These are phyloP conservation scores for Solanum peruvianum DNA, from an alignment of 257 asterid species.

Conservation along the genomic window DNA sequence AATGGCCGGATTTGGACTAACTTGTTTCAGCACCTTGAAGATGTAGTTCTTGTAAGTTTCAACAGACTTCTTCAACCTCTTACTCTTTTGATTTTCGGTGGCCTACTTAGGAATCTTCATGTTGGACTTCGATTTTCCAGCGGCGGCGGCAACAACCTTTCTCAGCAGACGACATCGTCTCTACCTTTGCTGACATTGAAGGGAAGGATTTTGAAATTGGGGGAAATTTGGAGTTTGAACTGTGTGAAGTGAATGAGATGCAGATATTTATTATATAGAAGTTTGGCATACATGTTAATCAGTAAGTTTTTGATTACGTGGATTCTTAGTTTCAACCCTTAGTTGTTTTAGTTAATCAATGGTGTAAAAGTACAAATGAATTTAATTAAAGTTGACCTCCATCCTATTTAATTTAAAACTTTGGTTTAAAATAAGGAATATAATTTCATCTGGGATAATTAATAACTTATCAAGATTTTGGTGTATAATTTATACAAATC, in stretches of 20 bases:
- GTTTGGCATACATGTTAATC: not conserved
- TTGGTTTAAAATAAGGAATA: too few relatives aligned
- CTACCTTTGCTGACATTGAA: not conserved
- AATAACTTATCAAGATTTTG: not conserved
- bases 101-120: not conserved
- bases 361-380: not conserved
- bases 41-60: not conserved
- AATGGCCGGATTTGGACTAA: not conserved
- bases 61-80: not conserved
- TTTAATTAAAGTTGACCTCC: not conserved
- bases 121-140: not conserved
- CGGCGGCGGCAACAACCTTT: not conserved
- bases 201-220: not conserved
- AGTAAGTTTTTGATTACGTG: not conserved
- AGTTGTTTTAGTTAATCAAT: not conserved
- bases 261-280: not conserved
- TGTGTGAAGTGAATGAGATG: not conserved
- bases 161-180: not conserved
- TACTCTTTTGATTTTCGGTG: not conserved
- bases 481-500: not conserved
- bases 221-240: not conserved
- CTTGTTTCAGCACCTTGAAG: not conserved
- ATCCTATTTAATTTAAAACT: too few relatives aligned
- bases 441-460: too few relatives aligned
- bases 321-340: not conserved